Percentiles rank a stretch among this genome's conserved stretches.
phyloP scores from a whole-genome alignment of 208 protist genomes.

The Crithidia expoeki region DNA sequence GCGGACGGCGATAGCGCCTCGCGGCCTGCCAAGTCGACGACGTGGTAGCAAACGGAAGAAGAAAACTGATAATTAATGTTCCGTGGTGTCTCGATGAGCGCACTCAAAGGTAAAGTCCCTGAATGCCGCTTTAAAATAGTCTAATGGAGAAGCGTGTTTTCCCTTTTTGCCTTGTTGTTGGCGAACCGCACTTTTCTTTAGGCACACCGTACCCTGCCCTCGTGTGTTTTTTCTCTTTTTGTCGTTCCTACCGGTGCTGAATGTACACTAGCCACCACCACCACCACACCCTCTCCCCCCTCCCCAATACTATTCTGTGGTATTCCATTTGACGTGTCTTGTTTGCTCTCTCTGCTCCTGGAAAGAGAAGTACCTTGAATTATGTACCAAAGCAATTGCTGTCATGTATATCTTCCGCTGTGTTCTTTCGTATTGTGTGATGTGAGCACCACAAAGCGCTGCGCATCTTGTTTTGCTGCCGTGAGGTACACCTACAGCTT shows the following conservation, averaged over 20 bases:
- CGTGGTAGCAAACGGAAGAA: conserved; percentile 8
- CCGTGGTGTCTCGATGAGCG: no score
- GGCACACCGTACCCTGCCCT: neutral
- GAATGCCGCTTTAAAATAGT: no score
- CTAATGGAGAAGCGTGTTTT: neutral
- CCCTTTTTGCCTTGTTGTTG: conserved; percentile 14
- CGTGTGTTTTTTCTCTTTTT: conserved; percentile 1
- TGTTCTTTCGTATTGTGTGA: no score
- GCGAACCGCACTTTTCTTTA: neutral
- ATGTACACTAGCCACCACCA: neutral
- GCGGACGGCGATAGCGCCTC: neutral
- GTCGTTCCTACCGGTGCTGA: neutral
- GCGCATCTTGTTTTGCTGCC: no score
- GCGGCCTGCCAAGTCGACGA: conserved; percentile 11
- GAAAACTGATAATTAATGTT: neutral
- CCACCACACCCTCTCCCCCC: no score
- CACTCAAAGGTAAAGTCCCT: no score
- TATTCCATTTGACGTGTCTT: no score
- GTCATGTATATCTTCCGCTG: neutral
- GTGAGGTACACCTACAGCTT: no score
- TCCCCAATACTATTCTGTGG: no score
- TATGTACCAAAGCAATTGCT: no score
- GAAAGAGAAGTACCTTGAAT: no score
- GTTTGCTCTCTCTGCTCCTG: neutral
- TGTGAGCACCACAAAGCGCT: no score